Evolutionary conservation across 2,329 filamentous ascomycete genomes (phyloP).

Genomic region (Claviceps sorghi): DNA sequence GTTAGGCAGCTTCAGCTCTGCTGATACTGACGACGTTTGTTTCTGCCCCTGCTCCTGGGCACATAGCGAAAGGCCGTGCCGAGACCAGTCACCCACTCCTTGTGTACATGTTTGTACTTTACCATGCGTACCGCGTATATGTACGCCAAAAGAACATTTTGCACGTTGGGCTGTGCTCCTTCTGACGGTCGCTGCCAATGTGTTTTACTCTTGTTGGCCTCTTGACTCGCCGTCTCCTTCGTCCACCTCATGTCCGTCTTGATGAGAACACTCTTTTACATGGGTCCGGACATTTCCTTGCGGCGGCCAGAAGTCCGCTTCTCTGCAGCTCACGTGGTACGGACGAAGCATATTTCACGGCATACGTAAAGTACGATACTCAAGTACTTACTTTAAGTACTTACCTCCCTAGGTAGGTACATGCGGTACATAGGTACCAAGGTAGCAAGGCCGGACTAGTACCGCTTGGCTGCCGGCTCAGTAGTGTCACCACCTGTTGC

Average conservation of each 20-base stretch:
- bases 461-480: background rate
- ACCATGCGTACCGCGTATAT: no score
- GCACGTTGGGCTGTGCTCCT: no score
- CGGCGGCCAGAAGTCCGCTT: constrained; percentile 2
- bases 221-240: background rate
- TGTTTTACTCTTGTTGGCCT: background rate
- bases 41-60: background rate
- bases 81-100: no score
- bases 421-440: no score
- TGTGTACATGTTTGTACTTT: no score
- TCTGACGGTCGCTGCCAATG: no score
- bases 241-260: background rate
- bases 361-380: no score
- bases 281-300: background rate
- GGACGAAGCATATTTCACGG: no score
- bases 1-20: background rate
- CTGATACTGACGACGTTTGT: background rate
- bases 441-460: constrained; percentile 3
- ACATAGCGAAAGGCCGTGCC: background rate
- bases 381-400: no score
- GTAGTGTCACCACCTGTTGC: background rate
- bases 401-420: no score
- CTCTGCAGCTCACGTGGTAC: constrained; percentile 13
- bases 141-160: no score
- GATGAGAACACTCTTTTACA: background rate